Base-by-base conservation (phyloP, 495 filamentous ascomycete species). In the Penicillium herquei region DNA sequence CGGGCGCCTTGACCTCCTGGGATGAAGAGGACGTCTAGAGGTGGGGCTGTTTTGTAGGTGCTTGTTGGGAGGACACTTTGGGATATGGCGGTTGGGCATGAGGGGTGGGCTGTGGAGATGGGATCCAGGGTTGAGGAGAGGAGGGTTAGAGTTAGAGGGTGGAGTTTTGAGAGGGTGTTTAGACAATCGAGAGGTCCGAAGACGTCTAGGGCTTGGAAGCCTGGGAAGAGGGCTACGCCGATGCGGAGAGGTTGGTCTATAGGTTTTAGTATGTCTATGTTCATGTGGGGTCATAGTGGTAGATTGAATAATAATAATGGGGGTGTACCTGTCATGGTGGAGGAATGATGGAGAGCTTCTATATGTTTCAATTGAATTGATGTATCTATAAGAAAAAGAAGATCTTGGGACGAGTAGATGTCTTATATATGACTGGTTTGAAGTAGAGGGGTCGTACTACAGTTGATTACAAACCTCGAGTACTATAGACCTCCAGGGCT, bases 121-220 rank as follows among this genome's bases (percentile, higher is more conserved):
- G 82, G 80, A 31, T 76, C 69, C 0, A 83, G 68, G n/a, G 79
- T 81, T 7, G 67, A 31, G n/a, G 83, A 66, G 16, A 88, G 62
- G n/a, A 87, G 54, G 51, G 58, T 62, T 0, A 88, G 70, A 0
- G 60, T 58, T 8, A 74, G 39, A 30, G 62, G 65, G 3, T 83
- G 59, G 0, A 65, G 67, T 34, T 37, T 43, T 1, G 83, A 78
- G 39, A 87, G 73, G 34, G 75, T 54, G 64, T 87, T 87, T 14
- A 89, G 67, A 52, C 72, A 69, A 59, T 87, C 83, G n/a, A 89
- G 67, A 7, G 84, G 84, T 0, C 85, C 86, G 69, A 84, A 78
- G 45, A 75, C 74, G 55, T 83, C 79, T 16, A 80, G 65, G 47
- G 70, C 66, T 55, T 74, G 61, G 58, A 74, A 74, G 45, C 68